Percentiles rank a stretch among this genome's conserved stretches.
Conservation (phyloP, 148 eudicot species). For the Gaultheria prostrata region DNA sequence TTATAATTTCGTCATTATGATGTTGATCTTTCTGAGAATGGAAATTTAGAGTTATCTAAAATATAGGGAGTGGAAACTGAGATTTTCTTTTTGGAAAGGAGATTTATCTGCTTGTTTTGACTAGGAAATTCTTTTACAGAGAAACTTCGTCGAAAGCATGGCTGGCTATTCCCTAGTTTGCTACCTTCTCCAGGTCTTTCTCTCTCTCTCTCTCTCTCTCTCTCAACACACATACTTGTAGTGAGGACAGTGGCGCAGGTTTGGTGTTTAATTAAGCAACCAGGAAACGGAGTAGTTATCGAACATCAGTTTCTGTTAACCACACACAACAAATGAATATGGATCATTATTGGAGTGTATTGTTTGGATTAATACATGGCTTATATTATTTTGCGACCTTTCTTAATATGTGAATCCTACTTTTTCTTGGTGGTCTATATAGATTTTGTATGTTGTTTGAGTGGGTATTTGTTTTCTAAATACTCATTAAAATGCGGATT, state of each 20-base stretch:
- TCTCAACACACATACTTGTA: background rate
- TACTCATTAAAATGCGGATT: background rate
- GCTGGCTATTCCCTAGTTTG: conserved; percentile 98
- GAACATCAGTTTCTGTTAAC: background rate
- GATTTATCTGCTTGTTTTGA: conserved; percentile 9
- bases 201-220: conserved; percentile 15
- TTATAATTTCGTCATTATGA: background rate
- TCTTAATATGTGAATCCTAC: background rate
- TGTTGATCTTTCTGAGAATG: background rate
- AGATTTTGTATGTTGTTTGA: background rate
- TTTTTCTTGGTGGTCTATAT: background rate
- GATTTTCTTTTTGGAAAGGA: background rate
- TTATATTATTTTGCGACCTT: background rate
- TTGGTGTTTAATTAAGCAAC: background rate
- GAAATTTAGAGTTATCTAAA: background rate
- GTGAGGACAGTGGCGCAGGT: background rate
- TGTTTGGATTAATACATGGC: background rate
- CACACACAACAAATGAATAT: background rate
- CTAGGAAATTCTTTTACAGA: conserved; percentile 50
- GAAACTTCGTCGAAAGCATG: conserved; percentile 99
- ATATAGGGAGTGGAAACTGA: background rate
- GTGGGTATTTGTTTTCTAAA: background rate
- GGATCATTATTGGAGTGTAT: background rate
- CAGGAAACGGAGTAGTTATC: background rate
- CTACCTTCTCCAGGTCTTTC: conserved; percentile 88